Evolutionary conservation across 176 grass and related monocot species (phyloP).

Genomic region (Canna indica): DNA sequence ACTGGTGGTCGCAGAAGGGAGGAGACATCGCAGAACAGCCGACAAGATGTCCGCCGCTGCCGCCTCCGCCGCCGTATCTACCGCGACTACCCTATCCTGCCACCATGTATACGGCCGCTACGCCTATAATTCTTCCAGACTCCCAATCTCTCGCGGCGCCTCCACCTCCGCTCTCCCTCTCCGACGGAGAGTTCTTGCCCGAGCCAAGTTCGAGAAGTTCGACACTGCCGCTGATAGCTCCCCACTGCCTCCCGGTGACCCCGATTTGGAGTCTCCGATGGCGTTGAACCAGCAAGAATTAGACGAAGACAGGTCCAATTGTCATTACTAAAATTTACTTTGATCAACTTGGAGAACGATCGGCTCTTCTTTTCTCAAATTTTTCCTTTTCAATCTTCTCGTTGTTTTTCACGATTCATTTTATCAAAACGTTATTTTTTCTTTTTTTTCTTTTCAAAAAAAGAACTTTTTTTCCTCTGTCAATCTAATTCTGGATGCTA

Average conservation of each 20-base stretch:
- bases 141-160: neutral
- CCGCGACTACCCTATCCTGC: neutral
- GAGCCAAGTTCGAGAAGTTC: constrained; percentile 77
- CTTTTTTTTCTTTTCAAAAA: neutral
- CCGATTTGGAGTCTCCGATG: neutral
- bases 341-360: neutral
- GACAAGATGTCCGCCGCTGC: neutral
- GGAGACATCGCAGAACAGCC: too few relatives aligned
- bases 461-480: too few relatives aligned
- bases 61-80: neutral
- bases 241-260: neutral
- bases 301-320: neutral
- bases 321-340: neutral
- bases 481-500: too few relatives aligned
- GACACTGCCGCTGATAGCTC: constrained; percentile 32
- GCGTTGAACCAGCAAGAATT: neutral
- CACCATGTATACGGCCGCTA: neutral
- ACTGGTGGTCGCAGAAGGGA: neutral
- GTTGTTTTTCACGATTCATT: too few relatives aligned
- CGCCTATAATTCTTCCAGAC: neutral
- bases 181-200: constrained; percentile 11
- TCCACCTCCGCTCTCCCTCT: constrained; percentile 2
- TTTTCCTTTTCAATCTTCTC: too few relatives aligned
- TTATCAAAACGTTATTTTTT: neutral
- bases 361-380: too few relatives aligned